Conservation (phyloP, 2,329 filamentous ascomycete genomes). For the Sphaerulina musiva region DNA sequence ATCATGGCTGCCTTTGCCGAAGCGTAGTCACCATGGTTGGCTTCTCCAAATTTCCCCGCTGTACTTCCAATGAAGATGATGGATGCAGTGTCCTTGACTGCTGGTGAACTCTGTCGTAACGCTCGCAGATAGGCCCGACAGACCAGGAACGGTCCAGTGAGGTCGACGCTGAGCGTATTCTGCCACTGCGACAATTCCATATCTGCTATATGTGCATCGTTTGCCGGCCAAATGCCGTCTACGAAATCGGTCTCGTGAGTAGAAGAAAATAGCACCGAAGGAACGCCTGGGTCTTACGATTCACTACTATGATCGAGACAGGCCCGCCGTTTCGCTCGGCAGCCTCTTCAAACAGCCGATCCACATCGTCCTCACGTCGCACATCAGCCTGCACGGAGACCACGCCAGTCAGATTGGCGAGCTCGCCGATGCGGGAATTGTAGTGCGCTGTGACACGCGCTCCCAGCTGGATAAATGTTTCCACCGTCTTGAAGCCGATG, state of each 20-base stretch:
- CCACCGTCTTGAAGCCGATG: slow-evolving; percentile 34
- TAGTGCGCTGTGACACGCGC: slow-evolving; percentile 40
- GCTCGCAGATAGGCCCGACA: slow-evolving; percentile 24
- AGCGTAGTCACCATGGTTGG: slow-evolving; percentile 30
- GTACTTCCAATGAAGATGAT: slow-evolving; percentile 33
- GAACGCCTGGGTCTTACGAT: slow-evolving; percentile 23
- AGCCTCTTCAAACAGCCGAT: slow-evolving; percentile 28
- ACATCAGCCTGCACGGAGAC: slow-evolving; percentile 32
- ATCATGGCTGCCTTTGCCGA: slow-evolving; percentile 28
- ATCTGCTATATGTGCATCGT: slow-evolving; percentile 23
- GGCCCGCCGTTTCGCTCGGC: slow-evolving; percentile 31
- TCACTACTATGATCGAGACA: slow-evolving; percentile 38
- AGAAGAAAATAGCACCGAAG: not conserved
- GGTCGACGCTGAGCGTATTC: slow-evolving; percentile 28
- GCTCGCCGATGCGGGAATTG: slow-evolving; percentile 32
- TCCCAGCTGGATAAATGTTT: slow-evolving; percentile 30
- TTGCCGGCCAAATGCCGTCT: not conserved
- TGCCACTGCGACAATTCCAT: slow-evolving; percentile 28
- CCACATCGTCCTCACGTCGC: slow-evolving; percentile 30
- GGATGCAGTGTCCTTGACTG: slow-evolving; percentile 22
- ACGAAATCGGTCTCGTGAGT: not conserved
- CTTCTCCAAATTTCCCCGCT: slow-evolving; percentile 33
- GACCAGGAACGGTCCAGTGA: slow-evolving; percentile 30
- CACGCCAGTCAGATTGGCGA: slow-evolving; percentile 25
- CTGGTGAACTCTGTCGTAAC: slow-evolving; percentile 18